Evolutionary conservation across 2,329 filamentous ascomycete genomes (phyloP), one percentile per base, ranked within the genome.

Genomic region (Fusarium transvaalense): DNA sequence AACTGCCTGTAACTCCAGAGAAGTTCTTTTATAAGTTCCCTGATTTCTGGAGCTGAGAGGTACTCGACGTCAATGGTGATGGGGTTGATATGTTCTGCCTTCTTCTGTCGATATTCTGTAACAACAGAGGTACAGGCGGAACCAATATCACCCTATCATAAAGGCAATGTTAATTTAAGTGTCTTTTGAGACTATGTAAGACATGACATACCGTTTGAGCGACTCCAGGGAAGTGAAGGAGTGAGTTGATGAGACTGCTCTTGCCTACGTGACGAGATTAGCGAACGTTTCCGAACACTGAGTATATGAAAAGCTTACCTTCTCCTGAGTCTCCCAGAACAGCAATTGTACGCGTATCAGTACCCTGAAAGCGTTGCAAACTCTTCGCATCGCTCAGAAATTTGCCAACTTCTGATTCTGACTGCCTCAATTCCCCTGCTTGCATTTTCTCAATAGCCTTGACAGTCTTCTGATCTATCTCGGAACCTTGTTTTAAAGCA

Each of bases 161-260:
- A 29, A 29, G 3, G 10, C 29, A 9, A 29, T 10, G 8, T 29
- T 12, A 29, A 9, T 29, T 3, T 9, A 9, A 9, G 3, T 29
- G 6, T 9, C 8, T 29, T 9, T 29, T 29, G 6, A 25, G 23
- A 6, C 23, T 9, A 29, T 29, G 29, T 5, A 29, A 10, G 8
- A 10, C 8, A 3, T 29, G 29, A 29, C 57, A 4, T 50, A 73
- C 72, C 7, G 74, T 76, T 31, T 74, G 53, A 8, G 74, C 71
- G 35, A 79, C 55, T 2, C 72, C 71, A 12, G 76, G 74, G 10
- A 73, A 71, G 46, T 78, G 74, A 5, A 79, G 75, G 1, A 79
- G 66, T n/a, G 76, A 77, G 53, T 79, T 79, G 15, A 79, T 78
- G 6, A 79, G 63, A 56, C 71, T 77, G 50, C 77, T 79, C 34